phyloP scores from a whole-genome alignment of 345 rosid genomes.

The Gossypium anomalum region DNA sequence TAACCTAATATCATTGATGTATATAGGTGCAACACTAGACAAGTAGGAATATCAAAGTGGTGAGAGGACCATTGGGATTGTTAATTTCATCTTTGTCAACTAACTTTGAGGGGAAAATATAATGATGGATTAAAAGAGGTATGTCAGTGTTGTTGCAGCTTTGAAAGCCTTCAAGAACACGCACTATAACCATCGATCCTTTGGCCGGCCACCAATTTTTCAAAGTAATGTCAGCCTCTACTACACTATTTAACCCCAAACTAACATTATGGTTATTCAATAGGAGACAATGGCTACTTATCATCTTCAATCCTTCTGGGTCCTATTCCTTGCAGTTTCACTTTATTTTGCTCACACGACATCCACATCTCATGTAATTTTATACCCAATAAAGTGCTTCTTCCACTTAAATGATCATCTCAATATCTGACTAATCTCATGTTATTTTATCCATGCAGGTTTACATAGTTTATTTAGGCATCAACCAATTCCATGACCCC shows the following conservation, averaged over 20 bases:
- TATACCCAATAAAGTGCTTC: neutral
- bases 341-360: conserved; percentile 25
- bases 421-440: neutral
- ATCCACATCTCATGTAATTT: conserved; percentile 31
- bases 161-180: conserved; percentile 31
- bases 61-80: neutral
- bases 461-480: conserved; percentile 64
- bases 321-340: conserved; percentile 31
- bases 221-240: neutral
- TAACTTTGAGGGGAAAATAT: conserved; percentile 40
- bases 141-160: conserved; percentile 32
- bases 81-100: conserved; percentile 18
- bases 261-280: conserved; percentile 20
- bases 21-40: neutral
- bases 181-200: conserved; percentile 21
- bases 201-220: conserved; percentile 15
- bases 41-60: conserved; percentile 1
- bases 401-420: neutral
- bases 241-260: conserved; percentile 32
- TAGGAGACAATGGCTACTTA: conserved; percentile 31
- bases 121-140: conserved; percentile 28
- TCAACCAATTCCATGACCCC: conserved; percentile 29
- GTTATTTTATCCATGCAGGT: conserved; percentile 36
- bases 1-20: conserved; percentile 1
- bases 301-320: conserved; percentile 28